Base-by-base conservation (phyloP, 2,329 filamentous ascomycete genomes). In the Herpotrichia juniperi region DNA sequence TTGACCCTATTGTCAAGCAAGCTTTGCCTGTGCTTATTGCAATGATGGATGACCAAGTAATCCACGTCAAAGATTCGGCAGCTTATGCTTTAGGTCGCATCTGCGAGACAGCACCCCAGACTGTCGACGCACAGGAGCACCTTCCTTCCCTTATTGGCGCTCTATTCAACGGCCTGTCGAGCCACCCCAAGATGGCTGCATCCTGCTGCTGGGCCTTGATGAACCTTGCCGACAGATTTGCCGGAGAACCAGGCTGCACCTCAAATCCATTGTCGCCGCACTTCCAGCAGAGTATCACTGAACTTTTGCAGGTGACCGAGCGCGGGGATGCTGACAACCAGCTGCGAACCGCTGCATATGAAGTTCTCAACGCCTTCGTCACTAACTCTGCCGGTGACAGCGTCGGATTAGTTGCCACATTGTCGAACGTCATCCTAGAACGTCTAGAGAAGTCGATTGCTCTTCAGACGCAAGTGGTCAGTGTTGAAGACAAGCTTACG, bases 131-230 rank as follows among this genome's bases (percentile, higher is more conserved):
- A 34, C 80, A 84, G 62, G 81, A 87, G 58, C 91, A 97, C 71
- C 84, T 99, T 4, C 89, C 92, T 58, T 86, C 89, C 17, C 81
- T 99, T 57, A 93, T 99, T 68, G 85, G 87, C 50, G 90, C 93
- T 34, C 84, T 99, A 9, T 99, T 99, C 80, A 86, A 87, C 63
- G 94, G 93, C 45, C 83, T 99, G 53, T 86, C 91, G 53, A 93
- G 90, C 78, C 94, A 89, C 73, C 89, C 92, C 54, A 97, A 96
- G 84, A 99, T 99, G 87, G 94, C 93, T 26, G 87, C 91, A 49
- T 99, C 94, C 25, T 97, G 94, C 86, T 99, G 94, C 80, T 97
- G 96, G 94, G 93, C 94, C 26, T 79, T 99, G 62, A 97, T 99
- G 91, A 99, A 97, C 78, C 80, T 99, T 71, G 93, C 94, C 10